These are phyloP conservation scores for Carex parvula DNA, from an alignment of 176 grass and related monocot species.

Conservation along the genomic window DNA sequence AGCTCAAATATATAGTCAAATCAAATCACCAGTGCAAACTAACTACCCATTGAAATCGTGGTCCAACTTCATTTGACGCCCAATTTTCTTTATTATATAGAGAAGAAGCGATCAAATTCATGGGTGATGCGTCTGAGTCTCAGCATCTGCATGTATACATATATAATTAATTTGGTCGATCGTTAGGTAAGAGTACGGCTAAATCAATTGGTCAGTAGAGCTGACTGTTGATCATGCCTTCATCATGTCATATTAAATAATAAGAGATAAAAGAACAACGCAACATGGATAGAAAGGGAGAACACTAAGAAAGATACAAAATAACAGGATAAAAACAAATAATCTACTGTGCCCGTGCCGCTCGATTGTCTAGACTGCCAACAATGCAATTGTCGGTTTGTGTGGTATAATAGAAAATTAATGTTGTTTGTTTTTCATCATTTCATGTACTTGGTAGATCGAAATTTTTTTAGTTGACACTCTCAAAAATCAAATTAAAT, in stretches of 20 bases:
- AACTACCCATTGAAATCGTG: background rate
- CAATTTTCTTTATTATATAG: too few relatives aligned
- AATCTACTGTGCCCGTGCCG: too few relatives aligned
- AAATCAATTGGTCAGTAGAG: background rate
- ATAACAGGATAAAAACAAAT: too few relatives aligned
- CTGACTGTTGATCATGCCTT: background rate
- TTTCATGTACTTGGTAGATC: too few relatives aligned
- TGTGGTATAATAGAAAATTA: too few relatives aligned
- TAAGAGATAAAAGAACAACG: background rate
- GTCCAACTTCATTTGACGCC: background rate
- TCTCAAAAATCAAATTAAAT: too few relatives aligned
- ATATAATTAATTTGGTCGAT: background rate
- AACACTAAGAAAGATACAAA: too few relatives aligned
- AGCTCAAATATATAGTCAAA: too few relatives aligned
- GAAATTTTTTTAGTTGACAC: too few relatives aligned
- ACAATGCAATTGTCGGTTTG: too few relatives aligned
- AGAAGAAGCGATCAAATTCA: background rate
- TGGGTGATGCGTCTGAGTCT: background rate
- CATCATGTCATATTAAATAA: background rate
- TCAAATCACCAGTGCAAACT: background rate
- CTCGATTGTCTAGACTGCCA: too few relatives aligned
- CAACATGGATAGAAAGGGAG: background rate
- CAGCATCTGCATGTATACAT: background rate
- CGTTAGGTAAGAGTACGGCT: background rate
- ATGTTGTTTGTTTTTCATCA: too few relatives aligned